Conservation (phyloP, 768 basidiomycete species). For the Leccinum rimulosum region DNA sequence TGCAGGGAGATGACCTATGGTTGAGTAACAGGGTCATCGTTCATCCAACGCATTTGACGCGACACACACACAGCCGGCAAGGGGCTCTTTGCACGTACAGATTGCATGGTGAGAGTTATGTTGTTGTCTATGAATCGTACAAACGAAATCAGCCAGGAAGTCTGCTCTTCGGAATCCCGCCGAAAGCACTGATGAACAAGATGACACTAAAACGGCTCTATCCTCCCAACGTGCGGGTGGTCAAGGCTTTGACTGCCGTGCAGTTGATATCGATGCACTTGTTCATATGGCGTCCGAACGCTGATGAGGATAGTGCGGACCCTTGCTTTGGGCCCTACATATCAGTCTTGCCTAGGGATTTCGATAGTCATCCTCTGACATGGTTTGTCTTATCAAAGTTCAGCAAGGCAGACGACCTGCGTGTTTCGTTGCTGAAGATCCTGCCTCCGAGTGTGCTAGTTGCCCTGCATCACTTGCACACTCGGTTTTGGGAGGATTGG, state of each 20-base stretch:
- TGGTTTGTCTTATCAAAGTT: constrained; percentile 49
- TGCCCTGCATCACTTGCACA: constrained; percentile 42
- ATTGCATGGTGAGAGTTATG: constrained; percentile 39
- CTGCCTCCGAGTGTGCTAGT: constrained; percentile 49
- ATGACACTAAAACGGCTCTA: constrained; percentile 64
- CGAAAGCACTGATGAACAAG: constrained; percentile 67
- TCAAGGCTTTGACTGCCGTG: constrained; percentile 49
- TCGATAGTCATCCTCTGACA: constrained; percentile 79
- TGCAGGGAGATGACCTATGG: constrained; percentile 50
- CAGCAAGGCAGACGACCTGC: constrained; percentile 12
- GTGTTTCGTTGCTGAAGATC: constrained; percentile 34
- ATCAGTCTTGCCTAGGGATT: constrained; percentile 68
- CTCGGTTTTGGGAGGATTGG: constrained; percentile 62
- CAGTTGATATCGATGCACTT: constrained; percentile 85
- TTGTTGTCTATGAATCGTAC: neutral
- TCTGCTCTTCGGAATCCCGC: constrained; percentile 68
- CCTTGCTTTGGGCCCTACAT: constrained; percentile 74
- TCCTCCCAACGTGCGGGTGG: constrained; percentile 31
- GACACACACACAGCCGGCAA: constrained; percentile 50
- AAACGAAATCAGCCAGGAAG: constrained; percentile 44
- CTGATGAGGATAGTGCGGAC: constrained; percentile 45
- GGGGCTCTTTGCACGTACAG: constrained; percentile 59
- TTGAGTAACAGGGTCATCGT: constrained; percentile 30
- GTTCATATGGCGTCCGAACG: constrained; percentile 56
- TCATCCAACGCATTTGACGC: constrained; percentile 4